phyloP scores from a whole-genome alignment of 208 protist genomes.

The Sergeia podlipaevii region DNA sequence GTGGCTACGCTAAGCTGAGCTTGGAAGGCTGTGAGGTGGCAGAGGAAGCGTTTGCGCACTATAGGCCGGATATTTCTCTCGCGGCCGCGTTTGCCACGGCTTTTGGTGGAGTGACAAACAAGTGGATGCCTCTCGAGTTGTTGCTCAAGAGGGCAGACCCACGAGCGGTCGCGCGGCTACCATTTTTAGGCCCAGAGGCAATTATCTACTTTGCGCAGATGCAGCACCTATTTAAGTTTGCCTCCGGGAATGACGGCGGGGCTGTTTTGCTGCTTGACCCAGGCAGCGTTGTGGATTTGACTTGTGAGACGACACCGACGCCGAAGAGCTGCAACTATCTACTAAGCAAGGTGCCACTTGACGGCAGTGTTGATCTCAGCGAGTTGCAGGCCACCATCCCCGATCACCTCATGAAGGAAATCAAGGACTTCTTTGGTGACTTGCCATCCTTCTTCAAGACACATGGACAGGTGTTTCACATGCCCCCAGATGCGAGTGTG shows the following conservation, averaged over 20 bases:
- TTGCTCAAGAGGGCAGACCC: constrained; percentile 58
- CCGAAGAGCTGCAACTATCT: constrained; percentile 55
- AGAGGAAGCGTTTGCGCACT: constrained; percentile 42
- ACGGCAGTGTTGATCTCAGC: constrained; percentile 51
- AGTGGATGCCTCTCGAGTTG: constrained; percentile 78
- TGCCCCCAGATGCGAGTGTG: constrained; percentile 47
- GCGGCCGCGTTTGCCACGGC: constrained; percentile 39
- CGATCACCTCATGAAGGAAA: constrained; percentile 23
- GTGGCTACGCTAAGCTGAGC: constrained; percentile 60
- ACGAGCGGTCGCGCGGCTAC: constrained; percentile 36
- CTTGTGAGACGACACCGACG: constrained; percentile 66
- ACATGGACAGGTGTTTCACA: constrained; percentile 70
- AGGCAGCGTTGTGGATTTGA: constrained; percentile 56
- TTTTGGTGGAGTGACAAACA: constrained; percentile 52
- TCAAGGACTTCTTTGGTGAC: constrained; percentile 59
- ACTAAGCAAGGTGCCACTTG: constrained; percentile 40
- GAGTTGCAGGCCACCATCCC: constrained; percentile 29
- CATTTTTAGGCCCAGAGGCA: constrained; percentile 43
- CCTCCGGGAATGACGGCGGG: constrained; percentile 35
- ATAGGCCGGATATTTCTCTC: constrained; percentile 37
- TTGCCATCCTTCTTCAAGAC: constrained; percentile 48
- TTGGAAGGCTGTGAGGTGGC: constrained; percentile 57
- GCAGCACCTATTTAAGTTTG: constrained; percentile 88
- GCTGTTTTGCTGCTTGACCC: constrained; percentile 66
- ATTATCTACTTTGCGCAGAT: constrained; percentile 91